Evolutionary conservation across 345 rosid species (phyloP).

Genomic region (Gossypium stocksii): DNA sequence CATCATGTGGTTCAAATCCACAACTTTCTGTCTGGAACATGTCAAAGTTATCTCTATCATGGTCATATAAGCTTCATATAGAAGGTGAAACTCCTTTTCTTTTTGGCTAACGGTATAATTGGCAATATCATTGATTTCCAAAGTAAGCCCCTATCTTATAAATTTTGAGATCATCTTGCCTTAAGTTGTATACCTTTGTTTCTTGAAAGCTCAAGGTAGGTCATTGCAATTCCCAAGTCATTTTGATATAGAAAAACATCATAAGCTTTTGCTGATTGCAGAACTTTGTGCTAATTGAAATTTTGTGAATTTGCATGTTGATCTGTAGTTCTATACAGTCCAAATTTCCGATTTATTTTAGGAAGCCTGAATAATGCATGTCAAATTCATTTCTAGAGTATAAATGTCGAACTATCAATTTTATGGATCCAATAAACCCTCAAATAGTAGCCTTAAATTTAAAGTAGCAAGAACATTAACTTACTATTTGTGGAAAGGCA

Average conservation of each 20-base stretch:
- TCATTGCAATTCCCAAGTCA: neutral
- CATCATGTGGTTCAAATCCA: conserved; percentile 54
- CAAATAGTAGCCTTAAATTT: neutral
- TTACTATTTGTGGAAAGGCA: neutral
- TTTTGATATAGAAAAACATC: neutral
- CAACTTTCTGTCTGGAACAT: conserved; percentile 76
- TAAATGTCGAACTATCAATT: neutral
- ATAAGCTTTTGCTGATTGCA: neutral
- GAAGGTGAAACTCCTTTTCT: conserved; percentile 52
- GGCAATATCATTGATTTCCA: neutral
- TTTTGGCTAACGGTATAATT: neutral
- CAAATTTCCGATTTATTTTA: neutral
- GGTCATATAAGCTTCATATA: conserved; percentile 75
- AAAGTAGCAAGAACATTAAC: neutral
- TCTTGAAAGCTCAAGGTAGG: neutral
- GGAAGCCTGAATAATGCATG: conserved; percentile 3
- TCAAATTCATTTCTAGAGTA: neutral
- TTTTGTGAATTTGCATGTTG: neutral
- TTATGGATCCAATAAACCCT: neutral
- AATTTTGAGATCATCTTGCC: neutral
- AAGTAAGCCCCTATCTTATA: neutral
- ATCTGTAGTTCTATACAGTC: neutral
- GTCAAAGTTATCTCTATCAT: conserved; percentile 56
- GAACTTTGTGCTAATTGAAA: neutral
- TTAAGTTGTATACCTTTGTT: conserved; percentile 4